Conservation (phyloP, 2,329 filamentous ascomycete species). For the Monosporascus sp. region DNA sequence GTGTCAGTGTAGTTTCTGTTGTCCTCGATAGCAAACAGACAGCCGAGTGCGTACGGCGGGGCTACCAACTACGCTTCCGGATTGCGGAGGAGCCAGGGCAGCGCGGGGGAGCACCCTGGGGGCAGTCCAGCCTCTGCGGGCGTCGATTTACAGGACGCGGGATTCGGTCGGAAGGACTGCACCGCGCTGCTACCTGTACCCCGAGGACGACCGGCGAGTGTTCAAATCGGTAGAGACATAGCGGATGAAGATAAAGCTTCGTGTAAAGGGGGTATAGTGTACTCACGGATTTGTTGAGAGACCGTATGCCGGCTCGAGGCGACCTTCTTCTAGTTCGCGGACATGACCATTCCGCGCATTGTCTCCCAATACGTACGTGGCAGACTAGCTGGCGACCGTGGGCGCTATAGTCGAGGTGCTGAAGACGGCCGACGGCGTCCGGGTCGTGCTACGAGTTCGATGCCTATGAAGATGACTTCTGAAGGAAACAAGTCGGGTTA, state of each 20-base stretch:
- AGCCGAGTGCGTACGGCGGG: too few relatives aligned
- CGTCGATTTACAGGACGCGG: slow-evolving; percentile 46
- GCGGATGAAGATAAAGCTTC: too few relatives aligned
- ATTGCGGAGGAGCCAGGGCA: too few relatives aligned
- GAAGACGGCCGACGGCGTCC: slow-evolving; percentile 52
- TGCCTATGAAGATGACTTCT: slow-evolving; percentile 26
- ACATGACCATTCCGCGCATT: slow-evolving; percentile 43
- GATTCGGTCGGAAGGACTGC: slow-evolving; percentile 18
- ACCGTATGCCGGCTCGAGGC: slow-evolving; percentile 54
- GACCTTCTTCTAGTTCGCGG: slow-evolving; percentile 64
- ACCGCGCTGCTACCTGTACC: slow-evolving; percentile 32
- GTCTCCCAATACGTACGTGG: slow-evolving; percentile 47
- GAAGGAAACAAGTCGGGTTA: slow-evolving; percentile 9
- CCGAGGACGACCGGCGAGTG: slow-evolving; percentile 49
- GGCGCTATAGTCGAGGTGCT: slow-evolving; percentile 55
- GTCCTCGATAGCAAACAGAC: too few relatives aligned
- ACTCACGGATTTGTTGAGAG: slow-evolving; percentile 9
- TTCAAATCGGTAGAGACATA: slow-evolving; percentile 59
- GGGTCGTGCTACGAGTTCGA: slow-evolving; percentile 38
- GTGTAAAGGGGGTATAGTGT: too few relatives aligned
- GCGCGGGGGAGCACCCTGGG: too few relatives aligned
- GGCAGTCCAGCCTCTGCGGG: slow-evolving; percentile 43
- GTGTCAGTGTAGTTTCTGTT: too few relatives aligned
- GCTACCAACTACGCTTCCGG: too few relatives aligned
- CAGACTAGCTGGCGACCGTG: slow-evolving; percentile 50